Evolutionary conservation across 1,284 basidiomycete species (phyloP), one percentile per base, ranked within the genome.

Genomic region (Porogramme epimiltina): DNA sequence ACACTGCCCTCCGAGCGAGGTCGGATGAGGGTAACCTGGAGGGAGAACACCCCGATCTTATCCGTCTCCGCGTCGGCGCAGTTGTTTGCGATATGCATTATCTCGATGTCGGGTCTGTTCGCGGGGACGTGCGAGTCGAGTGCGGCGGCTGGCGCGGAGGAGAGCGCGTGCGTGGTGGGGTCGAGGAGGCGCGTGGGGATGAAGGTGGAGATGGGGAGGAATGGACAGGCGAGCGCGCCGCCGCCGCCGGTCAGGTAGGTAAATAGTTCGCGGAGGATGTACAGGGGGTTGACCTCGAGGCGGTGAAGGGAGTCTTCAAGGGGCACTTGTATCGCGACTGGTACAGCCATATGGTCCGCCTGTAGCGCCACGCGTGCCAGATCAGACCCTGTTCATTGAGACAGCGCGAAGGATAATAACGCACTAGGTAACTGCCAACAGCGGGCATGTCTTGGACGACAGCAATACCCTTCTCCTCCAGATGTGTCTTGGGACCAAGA

Each of bases 21-120:
- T 4, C 63, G 64, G 45, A 71, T 60, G 10, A 66, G 55, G 2
- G 64, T 61, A 47, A 54, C 60, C 9, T 70, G 61, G 54, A 71
- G 60, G 3, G 65, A 58, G 59, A 70, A 63, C 19, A 60, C 59
- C 4, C 58, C 63, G 25, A 59, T 63, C 23, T 49, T 51, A 4
- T 60, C 42, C 11, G 34, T 6, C 13, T 51, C 58, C 42, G 45
- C 34, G 47, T 57, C 56, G 2, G 51, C 52, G 40, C 37, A 44
- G 44, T 53, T 51, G 49, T 45, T 49, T 24, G 55, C 34, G 34
- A 69, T 58, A 25, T 68, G 62, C 62, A 72, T 71, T 49, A 74
- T 60, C 58, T 73, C 71, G 42, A 73, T 62, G 51, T 73, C 71
- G 6, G 72, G 70, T 8, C 69, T 47, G 34, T 66, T 66, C 11